phyloP scores from a whole-genome alignment of 2,329 filamentous ascomycete genomes.

The Ophiocordyceps camponoti-saundersi region DNA sequence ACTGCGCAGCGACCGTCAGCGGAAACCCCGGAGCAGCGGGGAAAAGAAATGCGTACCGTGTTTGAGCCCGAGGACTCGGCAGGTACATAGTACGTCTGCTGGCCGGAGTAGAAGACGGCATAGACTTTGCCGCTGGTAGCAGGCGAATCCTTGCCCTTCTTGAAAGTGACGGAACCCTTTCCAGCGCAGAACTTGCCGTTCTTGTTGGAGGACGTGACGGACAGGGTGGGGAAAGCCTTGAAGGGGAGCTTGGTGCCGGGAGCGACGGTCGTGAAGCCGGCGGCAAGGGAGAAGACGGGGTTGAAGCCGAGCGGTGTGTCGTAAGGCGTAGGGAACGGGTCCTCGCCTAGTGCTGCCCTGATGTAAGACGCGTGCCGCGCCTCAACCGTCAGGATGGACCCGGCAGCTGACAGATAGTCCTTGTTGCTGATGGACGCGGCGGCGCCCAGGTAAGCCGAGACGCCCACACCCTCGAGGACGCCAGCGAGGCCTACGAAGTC shows the following conservation, averaged over 20 bases:
- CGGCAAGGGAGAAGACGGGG: slow-evolving; percentile 47
- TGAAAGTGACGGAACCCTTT: slow-evolving; percentile 1
- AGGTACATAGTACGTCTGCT: slow-evolving; percentile 7
- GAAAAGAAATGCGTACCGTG: background rate
- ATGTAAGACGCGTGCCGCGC: slow-evolving; percentile 46
- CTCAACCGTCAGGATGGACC: slow-evolving; percentile 46
- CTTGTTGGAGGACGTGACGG: background rate
- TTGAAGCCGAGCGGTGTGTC: slow-evolving; percentile 41
- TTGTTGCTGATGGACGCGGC: slow-evolving; percentile 41
- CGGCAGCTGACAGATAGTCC: slow-evolving; percentile 40
- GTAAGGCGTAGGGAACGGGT: slow-evolving; percentile 40
- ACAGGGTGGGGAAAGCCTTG: slow-evolving; percentile 34
- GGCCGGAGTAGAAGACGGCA: slow-evolving; percentile 5
- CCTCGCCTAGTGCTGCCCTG: slow-evolving; percentile 27
- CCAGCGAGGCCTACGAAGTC: slow-evolving; percentile 43
- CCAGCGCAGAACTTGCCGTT: background rate
- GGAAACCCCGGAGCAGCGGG: background rate
- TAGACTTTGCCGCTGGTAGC: background rate
- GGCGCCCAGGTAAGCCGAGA: slow-evolving; percentile 47
- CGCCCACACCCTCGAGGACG: slow-evolving; percentile 48
- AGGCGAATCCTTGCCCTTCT: slow-evolving; percentile 1
- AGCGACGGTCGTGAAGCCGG: slow-evolving; percentile 45
- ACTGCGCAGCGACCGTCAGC: slow-evolving; percentile 2
- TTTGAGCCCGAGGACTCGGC: slow-evolving; percentile 1
- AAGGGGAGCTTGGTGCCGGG: slow-evolving; percentile 38